Evolutionary conservation across 495 filamentous ascomycete species (phyloP), one percentile per base, ranked within the genome.

Genomic region (Aspergillus funiculosus): DNA sequence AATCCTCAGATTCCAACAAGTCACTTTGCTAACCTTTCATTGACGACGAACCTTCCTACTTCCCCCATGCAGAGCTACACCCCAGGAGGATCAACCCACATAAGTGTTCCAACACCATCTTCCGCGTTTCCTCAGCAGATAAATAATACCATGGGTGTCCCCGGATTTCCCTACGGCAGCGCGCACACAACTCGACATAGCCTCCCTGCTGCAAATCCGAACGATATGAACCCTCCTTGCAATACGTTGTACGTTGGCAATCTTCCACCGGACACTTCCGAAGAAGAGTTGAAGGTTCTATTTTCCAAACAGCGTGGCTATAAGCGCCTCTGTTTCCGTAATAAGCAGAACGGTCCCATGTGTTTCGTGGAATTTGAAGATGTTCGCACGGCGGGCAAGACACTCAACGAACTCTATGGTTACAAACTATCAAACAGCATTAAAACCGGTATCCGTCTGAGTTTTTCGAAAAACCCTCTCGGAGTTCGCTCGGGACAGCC

Each of bases 331-430:
- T 96, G 89, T 57, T 95, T 95, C 70, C 80, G 94, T n/a, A 95
- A 91, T 39, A 98, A 98, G 67, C 86, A 90, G 52, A 95, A 97
- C 57, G 94, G 94, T 0, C 92, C 94, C 9, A 97, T 97, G 94
- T 97, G 92, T 58, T 97, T 97, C 57, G 92, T 98, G 29, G 94
- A 98, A 63, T 98, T 97, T 59, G 92, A 97, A 54, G 90, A 98
- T 59, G 80, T 95, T 30, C 83, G 85, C 17, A 92, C 89, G 59
- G 92, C 92, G 6, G 96, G 92, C 44, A 94, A 94, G 60, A 85
- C 91, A 0, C 74, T 97, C 6, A 86, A 91, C 53, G 89, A 96
- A 45, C 74, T 97, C 13, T 97, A 97, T 53, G 92, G 92, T 0
- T 81, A 86, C 42, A 80, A 79, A 17, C 76, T 98, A 30, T 87